Evolutionary conservation across 2,329 filamentous ascomycete species (phyloP).

Genomic region (Fusarium luffae): DNA sequence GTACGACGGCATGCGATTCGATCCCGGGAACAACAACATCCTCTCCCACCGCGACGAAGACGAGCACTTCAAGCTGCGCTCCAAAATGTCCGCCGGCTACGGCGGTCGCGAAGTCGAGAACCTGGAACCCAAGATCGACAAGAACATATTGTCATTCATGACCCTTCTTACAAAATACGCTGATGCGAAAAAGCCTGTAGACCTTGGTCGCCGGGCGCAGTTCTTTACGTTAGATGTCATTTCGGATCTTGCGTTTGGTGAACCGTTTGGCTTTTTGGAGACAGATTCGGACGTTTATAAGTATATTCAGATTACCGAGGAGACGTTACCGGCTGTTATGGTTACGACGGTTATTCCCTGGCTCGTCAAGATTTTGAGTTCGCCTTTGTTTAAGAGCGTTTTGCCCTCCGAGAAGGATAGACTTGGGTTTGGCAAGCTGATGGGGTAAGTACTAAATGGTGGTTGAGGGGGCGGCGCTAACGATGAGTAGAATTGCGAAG

Average conservation of each 20-base stretch:
- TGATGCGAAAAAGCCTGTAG: conserved; percentile 38
- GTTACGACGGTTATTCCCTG: conserved; percentile 57
- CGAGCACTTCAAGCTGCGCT: conserved; percentile 55
- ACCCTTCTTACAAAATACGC: conserved; percentile 45
- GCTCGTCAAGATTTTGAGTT: conserved; percentile 54
- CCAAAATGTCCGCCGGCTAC: conserved; percentile 64
- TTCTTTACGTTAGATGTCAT: conserved; percentile 67
- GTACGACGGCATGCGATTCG: conserved; percentile 63
- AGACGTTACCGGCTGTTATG: conserved; percentile 57
- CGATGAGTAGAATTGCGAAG: conserved; percentile 41
- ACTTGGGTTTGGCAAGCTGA: conserved; percentile 54
- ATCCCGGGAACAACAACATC: conserved; percentile 63
- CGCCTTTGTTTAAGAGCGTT: conserved; percentile 54
- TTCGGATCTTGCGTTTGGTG: conserved; percentile 61
- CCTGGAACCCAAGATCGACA: conserved; percentile 62
- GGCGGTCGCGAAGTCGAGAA: conserved; percentile 64
- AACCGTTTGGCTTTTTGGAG: conserved; percentile 59
- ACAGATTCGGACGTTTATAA: conserved; percentile 59
- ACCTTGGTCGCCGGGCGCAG: conserved; percentile 60
- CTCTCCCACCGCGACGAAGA: conserved; percentile 61
- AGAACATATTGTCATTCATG: conserved; percentile 58
- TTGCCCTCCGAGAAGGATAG: conserved; percentile 55
- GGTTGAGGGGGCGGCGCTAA: neutral
- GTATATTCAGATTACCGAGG: conserved; percentile 58
- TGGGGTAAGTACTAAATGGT: conserved; percentile 53